Conservation (phyloP, 495 filamentous ascomycete species). For the Trichoderma gamsii region DNA sequence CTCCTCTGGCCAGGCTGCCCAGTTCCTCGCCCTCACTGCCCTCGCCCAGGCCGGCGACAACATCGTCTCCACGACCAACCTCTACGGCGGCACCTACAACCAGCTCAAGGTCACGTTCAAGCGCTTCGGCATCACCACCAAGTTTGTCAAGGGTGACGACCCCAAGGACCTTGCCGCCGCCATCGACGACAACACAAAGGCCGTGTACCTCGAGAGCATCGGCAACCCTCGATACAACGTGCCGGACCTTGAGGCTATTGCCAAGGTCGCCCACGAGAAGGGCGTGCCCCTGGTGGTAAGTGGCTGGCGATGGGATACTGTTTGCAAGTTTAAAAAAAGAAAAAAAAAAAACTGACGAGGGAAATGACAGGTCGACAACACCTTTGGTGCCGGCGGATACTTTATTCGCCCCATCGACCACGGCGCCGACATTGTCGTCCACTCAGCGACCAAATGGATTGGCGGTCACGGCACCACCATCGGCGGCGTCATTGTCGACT, state of each 20-base stretch:
- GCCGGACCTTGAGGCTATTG: conserved; percentile 80
- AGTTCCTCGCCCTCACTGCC: conserved; percentile 86
- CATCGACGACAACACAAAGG: conserved; percentile 95
- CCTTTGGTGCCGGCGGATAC: conserved; percentile 94
- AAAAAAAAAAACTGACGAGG: neutral
- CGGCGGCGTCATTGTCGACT: conserved; percentile 82
- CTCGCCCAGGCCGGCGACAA: conserved; percentile 86
- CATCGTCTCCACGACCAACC: conserved; percentile 85
- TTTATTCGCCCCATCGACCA: conserved; percentile 84
- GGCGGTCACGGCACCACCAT: conserved; percentile 97
- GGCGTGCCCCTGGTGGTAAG: conserved; percentile 79
- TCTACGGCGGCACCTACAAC: conserved; percentile 98
- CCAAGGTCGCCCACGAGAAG: conserved; percentile 68
- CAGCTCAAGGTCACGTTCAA: conserved; percentile 92
- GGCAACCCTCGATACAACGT: conserved; percentile 96
- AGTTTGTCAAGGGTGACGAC: conserved; percentile 84
- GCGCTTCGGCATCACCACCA: conserved; percentile 80
- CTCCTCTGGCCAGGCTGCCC: conserved; percentile 86
- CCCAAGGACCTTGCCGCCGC: conserved; percentile 72
- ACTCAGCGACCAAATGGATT: conserved; percentile 98
- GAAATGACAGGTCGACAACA: conserved; percentile 72
- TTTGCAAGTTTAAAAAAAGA: neutral
- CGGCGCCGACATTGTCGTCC: conserved; percentile 91
- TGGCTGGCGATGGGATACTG: conserved; percentile 19
- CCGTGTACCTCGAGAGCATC: conserved; percentile 92